These are phyloP conservation scores for Thelonectria rubi DNA, from an alignment of 2,329 filamentous ascomycete species.

Conservation along the genomic window DNA sequence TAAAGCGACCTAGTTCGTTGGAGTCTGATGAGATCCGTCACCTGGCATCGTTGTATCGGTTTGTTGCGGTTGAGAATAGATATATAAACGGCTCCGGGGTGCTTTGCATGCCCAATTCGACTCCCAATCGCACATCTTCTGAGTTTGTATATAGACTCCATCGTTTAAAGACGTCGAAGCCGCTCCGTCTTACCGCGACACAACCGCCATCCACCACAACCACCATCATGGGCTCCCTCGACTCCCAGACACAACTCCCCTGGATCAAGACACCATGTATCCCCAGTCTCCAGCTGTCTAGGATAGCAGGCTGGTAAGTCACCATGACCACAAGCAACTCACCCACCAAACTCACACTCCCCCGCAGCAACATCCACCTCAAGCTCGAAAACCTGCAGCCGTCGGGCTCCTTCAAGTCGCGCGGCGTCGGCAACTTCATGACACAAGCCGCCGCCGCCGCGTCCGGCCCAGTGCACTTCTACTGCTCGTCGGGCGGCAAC, in stretches of 20 bases:
- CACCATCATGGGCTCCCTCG: conserved; percentile 52
- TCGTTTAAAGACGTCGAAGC: background rate
- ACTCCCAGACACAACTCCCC: conserved; percentile 56
- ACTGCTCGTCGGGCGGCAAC: conserved; percentile 83
- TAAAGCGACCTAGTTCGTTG: too few relatives aligned
- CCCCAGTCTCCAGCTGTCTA: conserved; percentile 72
- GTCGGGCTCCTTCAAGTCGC: conserved; percentile 86
- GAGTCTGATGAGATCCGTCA: too few relatives aligned
- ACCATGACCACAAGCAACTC: background rate
- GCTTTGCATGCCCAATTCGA: too few relatives aligned
- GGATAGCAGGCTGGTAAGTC: conserved; percentile 75
- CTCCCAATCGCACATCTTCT: too few relatives aligned
- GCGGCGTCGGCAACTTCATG: conserved; percentile 78
- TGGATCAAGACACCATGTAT: conserved; percentile 79
- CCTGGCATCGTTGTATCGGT: too few relatives aligned
- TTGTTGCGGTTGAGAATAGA: too few relatives aligned
- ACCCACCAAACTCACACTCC: conserved; percentile 8
- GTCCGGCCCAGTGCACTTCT: conserved; percentile 69
- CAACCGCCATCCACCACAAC: background rate
- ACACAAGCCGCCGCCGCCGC: conserved; percentile 49
- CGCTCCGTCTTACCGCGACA: background rate
- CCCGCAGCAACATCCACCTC: conserved; percentile 75
- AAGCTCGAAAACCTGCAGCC: conserved; percentile 89
- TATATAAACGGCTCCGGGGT: too few relatives aligned
- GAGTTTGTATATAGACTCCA: too few relatives aligned